Evolutionary conservation across 2,329 filamentous ascomycete species (phyloP), one percentile per base, ranked within the genome.

Genomic region (Trichoderma arundinaceum): DNA sequence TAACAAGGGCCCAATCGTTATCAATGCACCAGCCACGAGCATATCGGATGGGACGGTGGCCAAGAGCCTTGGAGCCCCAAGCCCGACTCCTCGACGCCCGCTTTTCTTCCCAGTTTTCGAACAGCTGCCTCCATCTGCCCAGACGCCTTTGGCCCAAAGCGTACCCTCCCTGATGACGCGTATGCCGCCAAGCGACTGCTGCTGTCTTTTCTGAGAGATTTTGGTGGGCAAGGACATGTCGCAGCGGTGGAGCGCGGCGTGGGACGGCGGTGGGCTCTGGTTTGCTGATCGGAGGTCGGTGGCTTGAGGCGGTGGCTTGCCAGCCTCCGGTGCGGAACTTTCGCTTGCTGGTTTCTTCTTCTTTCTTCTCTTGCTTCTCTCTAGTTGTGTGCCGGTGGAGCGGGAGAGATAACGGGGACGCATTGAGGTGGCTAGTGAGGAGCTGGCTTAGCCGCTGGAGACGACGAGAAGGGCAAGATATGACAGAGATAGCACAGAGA

Each of bases 21-120:
- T 64, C 61, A 49, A 48, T 46, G 61, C 51, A 64, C 61, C 41
- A 39, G 51, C 61, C 51, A 64, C 51, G 61, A 64, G 61, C 51
- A 53, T 53, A 62, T 53, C 48, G 54, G 38, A 57, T 65, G 61
- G 52, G 19, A 64, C 38, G 48, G 63, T 65, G 46, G 35, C 46
- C 28, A 28, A 33, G 17, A 33, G 35, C 35, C 22, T 39, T 35
- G n/a, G n/a, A n/a, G n/a, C n/a, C n/a, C n/a, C n/a, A n/a, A n/a
- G n/a, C 8, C 12, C 19, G 51, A 17, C 17, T 33, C 52, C 41
- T 7, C 28, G 39, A 39, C 41, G 54, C 51, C 51, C 32, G 51
- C 32, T 53, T 53, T 49, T 19, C 19, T 32, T n/a, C 38, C 54
- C 28, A 39, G n/a, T 19, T n/a, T 32, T 58, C 17, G 32, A 19